Evolutionary conservation across 768 basidiomycete genomes (phyloP).

Genomic region (Kwoniella dejecticola): DNA sequence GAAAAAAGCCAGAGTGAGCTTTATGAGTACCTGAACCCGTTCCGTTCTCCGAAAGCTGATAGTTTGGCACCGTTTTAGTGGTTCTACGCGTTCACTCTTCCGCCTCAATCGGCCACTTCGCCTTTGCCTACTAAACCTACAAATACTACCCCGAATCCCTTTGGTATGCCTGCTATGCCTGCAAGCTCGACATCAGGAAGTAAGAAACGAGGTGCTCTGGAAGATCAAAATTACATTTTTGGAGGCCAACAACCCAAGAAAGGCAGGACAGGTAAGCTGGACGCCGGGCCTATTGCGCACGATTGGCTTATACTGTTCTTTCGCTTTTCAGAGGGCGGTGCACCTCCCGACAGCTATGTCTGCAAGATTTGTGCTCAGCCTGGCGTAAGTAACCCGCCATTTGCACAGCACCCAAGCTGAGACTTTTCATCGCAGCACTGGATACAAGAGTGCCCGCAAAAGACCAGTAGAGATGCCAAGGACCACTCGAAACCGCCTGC

Average conservation of each 20-base stretch:
- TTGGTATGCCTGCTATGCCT: conserved; percentile 29
- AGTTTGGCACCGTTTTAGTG: conserved; percentile 62
- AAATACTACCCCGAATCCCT: conserved; percentile 49
- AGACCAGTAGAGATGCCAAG: conserved; percentile 48
- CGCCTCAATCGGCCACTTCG: conserved; percentile 59
- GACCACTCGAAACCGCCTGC: conserved; percentile 63
- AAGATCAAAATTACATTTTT: conserved; percentile 44
- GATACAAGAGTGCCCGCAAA: conserved; percentile 54
- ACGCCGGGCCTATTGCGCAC: background rate
- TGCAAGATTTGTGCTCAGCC: conserved; percentile 52
- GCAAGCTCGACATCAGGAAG: conserved; percentile 15
- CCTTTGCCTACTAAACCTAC: conserved; percentile 34
- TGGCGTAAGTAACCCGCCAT: conserved; percentile 40
- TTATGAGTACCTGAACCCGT: conserved; percentile 15
- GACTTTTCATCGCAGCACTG: conserved; percentile 40
- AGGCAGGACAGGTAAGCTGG: conserved; percentile 33
- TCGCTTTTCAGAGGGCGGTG: conserved; percentile 25
- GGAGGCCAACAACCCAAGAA: conserved; percentile 37
- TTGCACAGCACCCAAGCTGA: background rate
- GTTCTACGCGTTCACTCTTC: conserved; percentile 95
- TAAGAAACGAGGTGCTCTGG: conserved; percentile 53
- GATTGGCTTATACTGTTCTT: background rate
- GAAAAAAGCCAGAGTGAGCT: conserved; percentile 81
- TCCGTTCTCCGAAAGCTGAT: background rate
- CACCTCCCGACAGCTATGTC: conserved; percentile 50